Evolutionary conservation across 768 basidiomycete species (phyloP), one percentile per base, ranked within the genome.

Genomic region (Clitopilus passeckerianus): DNA sequence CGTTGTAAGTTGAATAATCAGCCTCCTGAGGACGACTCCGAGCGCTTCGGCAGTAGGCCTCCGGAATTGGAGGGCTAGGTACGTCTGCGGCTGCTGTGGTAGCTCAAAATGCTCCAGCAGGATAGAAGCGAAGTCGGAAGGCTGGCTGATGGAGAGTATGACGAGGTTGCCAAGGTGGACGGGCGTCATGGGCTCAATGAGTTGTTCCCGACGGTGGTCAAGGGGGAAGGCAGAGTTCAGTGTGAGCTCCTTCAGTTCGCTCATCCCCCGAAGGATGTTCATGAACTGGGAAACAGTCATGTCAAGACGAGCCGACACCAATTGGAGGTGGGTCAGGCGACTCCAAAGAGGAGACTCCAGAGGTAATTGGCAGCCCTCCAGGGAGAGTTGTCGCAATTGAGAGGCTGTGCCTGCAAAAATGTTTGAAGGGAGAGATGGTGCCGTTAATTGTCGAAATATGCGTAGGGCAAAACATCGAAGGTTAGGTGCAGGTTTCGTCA

Each of bases 311-410:
- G 35, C 22, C 5, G 16, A 10, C 18, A 10, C 16, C 5, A 22
- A 34, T 24, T 41, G 37, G 6, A 57, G 56, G 35, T 57, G 22
- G 27, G 56, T 54, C 12, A 59, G 23, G 5, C 44, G 15, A 23
- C 34, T n/a, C 20, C 41, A 46, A 15, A 46, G 18, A 12, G 23
- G 23, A 44, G 54, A 37, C 34, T 44, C 27, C 41, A 14, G 30
- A 23, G 22, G 37, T 16, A 59, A 43, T 16, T 59, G 37, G 43
- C 59, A 59, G 15, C 44, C 33, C 8, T 59, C 59, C 6, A 59
- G 35, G 9, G 59, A 59, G 23, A 59, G 35, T 15, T 54, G 54
- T 14, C 59, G 54, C 16, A 59, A 37, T 12, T 33, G 23, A 3
- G 58, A 53, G 9, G 35, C 35, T 12, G 18, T 44, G 6, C 20